A percentile compares a stretch with the other conserved stretches of the same genome.
Conservation (phyloP, 1,284 basidiomycete genomes). For the Ustilago loliicola region DNA sequence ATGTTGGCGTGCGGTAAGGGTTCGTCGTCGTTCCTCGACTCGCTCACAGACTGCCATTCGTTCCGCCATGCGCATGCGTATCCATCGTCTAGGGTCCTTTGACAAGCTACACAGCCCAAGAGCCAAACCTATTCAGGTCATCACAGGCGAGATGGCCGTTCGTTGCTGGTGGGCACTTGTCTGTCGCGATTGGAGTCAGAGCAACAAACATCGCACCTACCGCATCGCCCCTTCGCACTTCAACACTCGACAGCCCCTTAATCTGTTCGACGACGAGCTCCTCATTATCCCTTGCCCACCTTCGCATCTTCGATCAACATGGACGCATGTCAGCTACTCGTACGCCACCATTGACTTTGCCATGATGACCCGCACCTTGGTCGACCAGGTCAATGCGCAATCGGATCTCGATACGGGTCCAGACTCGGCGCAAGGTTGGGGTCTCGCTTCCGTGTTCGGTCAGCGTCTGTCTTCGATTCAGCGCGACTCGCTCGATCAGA, state of each 20-base stretch:
- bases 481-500: conserved; percentile 39
- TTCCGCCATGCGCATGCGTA: conserved; percentile 50
- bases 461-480: conserved; percentile 29
- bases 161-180: conserved; percentile 52
- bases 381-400: conserved; percentile 43
- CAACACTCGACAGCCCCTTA: conserved; percentile 41
- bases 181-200: conserved; percentile 39
- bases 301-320: conserved; percentile 39
- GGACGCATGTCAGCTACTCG: conserved; percentile 50
- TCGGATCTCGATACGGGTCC: conserved; percentile 31
- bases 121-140: conserved; percentile 2
- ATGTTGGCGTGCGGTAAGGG: conserved; percentile 40
- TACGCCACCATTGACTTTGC: conserved; percentile 35
- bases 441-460: conserved; percentile 38
- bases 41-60: conserved; percentile 39
- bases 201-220: conserved; percentile 34
- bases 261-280: conserved; percentile 48
- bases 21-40: conserved; percentile 28
- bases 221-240: conserved; percentile 40
- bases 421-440: conserved; percentile 18
- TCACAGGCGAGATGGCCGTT: conserved; percentile 38
- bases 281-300: conserved; percentile 23
- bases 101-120: conserved; percentile 24
- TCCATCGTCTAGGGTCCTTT: conserved; percentile 36
- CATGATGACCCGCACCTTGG: conserved; percentile 38